A percentile compares a stretch with the other conserved stretches of the same genome.
Evolutionary conservation across 495 filamentous ascomycete species (phyloP).

Genomic region (Neurospora tetrasperma): DNA sequence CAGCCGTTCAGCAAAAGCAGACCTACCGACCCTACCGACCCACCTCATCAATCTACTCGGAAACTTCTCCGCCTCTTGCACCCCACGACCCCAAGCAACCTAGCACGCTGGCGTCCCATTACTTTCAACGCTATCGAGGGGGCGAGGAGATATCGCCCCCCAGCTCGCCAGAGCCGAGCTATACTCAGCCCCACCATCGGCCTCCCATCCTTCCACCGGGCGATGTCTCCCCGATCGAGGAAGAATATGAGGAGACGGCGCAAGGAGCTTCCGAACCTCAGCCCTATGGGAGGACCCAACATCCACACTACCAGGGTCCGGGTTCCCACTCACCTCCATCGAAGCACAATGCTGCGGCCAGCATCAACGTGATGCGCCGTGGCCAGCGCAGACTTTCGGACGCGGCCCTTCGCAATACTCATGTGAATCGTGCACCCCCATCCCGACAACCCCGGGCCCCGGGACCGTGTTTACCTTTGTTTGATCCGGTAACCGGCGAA

Average conservation of each 20-base stretch:
- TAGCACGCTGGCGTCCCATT: slow-evolving; percentile 19
- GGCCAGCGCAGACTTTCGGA: slow-evolving; percentile 35
- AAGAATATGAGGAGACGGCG: slow-evolving; percentile 16
- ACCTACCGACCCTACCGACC: slow-evolving; percentile 25
- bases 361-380: slow-evolving; percentile 41
- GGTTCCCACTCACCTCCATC: slow-evolving; percentile 7
- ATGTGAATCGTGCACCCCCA: slow-evolving; percentile 16
- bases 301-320: not conserved
- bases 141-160: slow-evolving; percentile 36
- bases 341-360: slow-evolving; percentile 20
- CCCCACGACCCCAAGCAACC: slow-evolving; percentile 22
- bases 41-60: slow-evolving; percentile 32
- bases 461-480: slow-evolving; percentile 25
- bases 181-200: slow-evolving; percentile 11
- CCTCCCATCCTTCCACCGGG: slow-evolving; percentile 4
- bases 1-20: slow-evolving; percentile 18
- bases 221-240: slow-evolving; percentile 46
- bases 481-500: slow-evolving; percentile 43
- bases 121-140: slow-evolving; percentile 20
- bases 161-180: slow-evolving; percentile 35
- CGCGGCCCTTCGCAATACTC: slow-evolving; percentile 25
- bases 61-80: slow-evolving; percentile 17
- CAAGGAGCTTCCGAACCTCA: not conserved
- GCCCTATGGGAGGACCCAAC: not conserved
- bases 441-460: slow-evolving; percentile 19